phyloP scores from a whole-genome alignment of 345 rosid genomes.

The Brassica rapa region DNA sequence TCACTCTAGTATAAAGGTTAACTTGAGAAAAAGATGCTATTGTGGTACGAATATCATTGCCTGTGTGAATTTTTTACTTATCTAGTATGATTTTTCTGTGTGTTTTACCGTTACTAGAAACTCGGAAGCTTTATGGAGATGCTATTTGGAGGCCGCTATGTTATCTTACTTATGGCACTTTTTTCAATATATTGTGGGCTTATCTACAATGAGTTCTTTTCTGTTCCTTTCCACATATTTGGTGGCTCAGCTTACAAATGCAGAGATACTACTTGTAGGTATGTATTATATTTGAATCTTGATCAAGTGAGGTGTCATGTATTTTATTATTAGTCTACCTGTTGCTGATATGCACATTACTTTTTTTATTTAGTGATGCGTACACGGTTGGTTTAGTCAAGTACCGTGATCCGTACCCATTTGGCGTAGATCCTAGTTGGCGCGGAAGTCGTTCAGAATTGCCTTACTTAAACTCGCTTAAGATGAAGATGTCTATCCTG shows the following conservation, averaged over 20 bases:
- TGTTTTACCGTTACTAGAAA: slow-evolving; percentile 57
- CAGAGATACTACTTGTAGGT: slow-evolving; percentile 85
- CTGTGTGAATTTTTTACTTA: neutral
- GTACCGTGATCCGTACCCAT: slow-evolving; percentile 82
- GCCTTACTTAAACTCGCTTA: slow-evolving; percentile 91
- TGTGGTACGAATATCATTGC: neutral
- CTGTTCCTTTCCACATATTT: slow-evolving; percentile 92
- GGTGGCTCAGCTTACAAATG: slow-evolving; percentile 96
- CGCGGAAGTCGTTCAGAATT: slow-evolving; percentile 97
- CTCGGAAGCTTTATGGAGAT: slow-evolving; percentile 99
- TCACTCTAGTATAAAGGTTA: neutral
- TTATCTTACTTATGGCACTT: slow-evolving; percentile 83
- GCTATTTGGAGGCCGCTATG: slow-evolving; percentile 95
- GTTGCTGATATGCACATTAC: slow-evolving; percentile 28
- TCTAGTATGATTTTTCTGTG: slow-evolving; percentile 14
- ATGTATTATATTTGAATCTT: slow-evolving; percentile 7
- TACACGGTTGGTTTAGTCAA: slow-evolving; percentile 69
- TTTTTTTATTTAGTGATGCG: slow-evolving; percentile 65
- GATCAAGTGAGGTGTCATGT: slow-evolving; percentile 16
- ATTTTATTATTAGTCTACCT: neutral
- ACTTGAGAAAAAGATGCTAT: neutral
- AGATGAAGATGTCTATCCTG: slow-evolving; percentile 98
- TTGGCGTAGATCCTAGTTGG: slow-evolving; percentile 99
- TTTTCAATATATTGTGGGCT: slow-evolving; percentile 97
- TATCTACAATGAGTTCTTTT: slow-evolving; percentile 96